Percentiles rank a stretch among this genome's conserved stretches.
Evolutionary conservation across 2,329 filamentous ascomycete genomes (phyloP).

Genomic region (Colletotrichum eleusines): DNA sequence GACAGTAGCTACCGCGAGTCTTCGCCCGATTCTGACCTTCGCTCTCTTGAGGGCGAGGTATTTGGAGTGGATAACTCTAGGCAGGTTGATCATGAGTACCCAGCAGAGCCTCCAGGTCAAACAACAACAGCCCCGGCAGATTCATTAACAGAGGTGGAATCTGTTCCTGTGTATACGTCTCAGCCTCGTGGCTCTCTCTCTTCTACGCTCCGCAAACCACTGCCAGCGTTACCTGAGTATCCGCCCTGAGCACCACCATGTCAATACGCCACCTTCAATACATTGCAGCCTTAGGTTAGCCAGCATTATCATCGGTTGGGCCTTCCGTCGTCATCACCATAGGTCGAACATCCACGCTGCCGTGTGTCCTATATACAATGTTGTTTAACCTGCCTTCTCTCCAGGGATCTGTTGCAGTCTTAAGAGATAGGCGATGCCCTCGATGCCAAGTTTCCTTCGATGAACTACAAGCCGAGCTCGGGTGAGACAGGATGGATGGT

Average conservation of each 20-base stretch:
- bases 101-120: neutral
- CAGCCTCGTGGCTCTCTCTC: slow-evolving; percentile 16
- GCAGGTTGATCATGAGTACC: neutral
- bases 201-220: slow-evolving; percentile 53
- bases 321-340: neutral
- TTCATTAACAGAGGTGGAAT: slow-evolving; percentile 2
- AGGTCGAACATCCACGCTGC: neutral
- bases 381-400: neutral
- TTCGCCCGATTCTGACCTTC: neutral
- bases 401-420: too few relatives aligned
- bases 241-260: neutral
- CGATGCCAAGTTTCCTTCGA: too few relatives aligned
- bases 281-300: neutral
- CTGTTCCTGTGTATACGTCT: slow-evolving; percentile 29
- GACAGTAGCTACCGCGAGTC: slow-evolving; percentile 1
- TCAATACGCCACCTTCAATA: neutral
- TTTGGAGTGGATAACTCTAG: neutral
- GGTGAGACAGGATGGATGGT: neutral
- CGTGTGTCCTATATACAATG: neutral
- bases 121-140: neutral
- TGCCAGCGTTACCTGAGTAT: slow-evolving; percentile 57
- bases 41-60: neutral
- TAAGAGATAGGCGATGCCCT: neutral
- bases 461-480: neutral
- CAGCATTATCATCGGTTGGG: too few relatives aligned